These are phyloP conservation scores for Purpureocillium takamizusanense DNA, from an alignment of 2,329 filamentous ascomycete species.

Conservation along the genomic window DNA sequence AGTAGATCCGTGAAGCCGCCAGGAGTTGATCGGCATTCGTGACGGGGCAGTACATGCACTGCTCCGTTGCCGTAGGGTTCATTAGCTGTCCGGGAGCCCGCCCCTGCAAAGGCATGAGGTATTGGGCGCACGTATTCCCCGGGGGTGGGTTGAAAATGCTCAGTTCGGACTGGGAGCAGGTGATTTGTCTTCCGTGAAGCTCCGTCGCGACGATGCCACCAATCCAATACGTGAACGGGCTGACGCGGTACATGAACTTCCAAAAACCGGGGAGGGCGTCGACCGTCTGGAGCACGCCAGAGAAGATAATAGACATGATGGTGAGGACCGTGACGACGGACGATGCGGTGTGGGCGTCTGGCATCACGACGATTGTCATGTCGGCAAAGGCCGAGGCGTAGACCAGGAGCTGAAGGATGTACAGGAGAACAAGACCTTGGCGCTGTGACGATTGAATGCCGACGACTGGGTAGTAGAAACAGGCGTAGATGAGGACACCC, in stretches of 20 bases:
- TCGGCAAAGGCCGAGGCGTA: conserved; percentile 66
- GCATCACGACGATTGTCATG: conserved; percentile 63
- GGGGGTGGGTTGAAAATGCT: conserved; percentile 56
- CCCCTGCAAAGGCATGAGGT: conserved; percentile 48
- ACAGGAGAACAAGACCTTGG: conserved; percentile 56
- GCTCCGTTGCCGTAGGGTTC: conserved; percentile 44
- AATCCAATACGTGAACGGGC: conserved; percentile 61
- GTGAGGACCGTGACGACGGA: conserved; percentile 52
- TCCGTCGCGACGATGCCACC: conserved; percentile 59
- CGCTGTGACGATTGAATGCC: conserved; percentile 41
- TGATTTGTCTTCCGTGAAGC: conserved; percentile 43
- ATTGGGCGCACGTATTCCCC: conserved; percentile 53
- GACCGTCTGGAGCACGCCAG: conserved; percentile 53
- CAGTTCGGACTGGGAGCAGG: conserved; percentile 46
- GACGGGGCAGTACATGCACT: conserved; percentile 61
- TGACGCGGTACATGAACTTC: conserved; percentile 65
- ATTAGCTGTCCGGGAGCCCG: conserved; percentile 48
- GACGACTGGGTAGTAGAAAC: conserved; percentile 60
- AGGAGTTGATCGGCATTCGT: conserved; percentile 53
- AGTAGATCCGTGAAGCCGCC: conserved; percentile 35
- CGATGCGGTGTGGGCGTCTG: conserved; percentile 58
- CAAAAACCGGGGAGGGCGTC: conserved; percentile 58
- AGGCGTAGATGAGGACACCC: conserved; percentile 52
- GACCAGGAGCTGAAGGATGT: conserved; percentile 57
- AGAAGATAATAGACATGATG: conserved; percentile 51